Percentiles rank a stretch among this genome's conserved stretches.
phyloP scores from a whole-genome alignment of 371 early-diverging fungal genomes.

The Mortierella sp. region DNA sequence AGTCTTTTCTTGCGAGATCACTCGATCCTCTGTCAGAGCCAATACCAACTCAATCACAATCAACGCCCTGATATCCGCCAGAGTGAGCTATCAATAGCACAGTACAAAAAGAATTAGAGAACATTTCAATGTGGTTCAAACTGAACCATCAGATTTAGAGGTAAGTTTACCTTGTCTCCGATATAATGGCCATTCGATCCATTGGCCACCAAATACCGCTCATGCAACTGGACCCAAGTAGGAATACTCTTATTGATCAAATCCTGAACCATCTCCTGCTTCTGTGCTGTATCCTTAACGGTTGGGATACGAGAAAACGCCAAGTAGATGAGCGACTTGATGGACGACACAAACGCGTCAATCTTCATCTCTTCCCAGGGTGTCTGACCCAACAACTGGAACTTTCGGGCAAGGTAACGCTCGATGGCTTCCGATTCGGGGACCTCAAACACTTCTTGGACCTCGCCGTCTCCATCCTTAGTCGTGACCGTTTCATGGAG shows the following conservation, averaged over 20 bases:
- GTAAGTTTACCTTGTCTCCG: background rate
- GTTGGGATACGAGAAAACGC: background rate
- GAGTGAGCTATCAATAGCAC: background rate
- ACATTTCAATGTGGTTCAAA: too few species aligned
- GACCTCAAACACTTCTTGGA: conserved; percentile 5
- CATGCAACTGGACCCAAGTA: conserved; percentile 5
- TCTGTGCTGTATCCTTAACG: conserved; percentile 14
- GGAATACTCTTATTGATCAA: conserved; percentile 5
- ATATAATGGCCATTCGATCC: conserved; percentile 10
- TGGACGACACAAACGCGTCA: conserved; percentile 3
- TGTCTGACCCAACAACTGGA: conserved; percentile 6
- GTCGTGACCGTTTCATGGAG: conserved; percentile 48
- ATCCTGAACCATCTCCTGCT: background rate
- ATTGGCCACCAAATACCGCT: conserved; percentile 4
- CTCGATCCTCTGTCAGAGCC: background rate
- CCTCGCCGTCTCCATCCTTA: background rate
- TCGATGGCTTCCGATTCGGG: conserved; percentile 24
- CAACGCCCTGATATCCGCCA: conserved; percentile 6
- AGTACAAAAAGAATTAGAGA: too few species aligned
- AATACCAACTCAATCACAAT: background rate
- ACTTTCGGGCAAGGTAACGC: conserved; percentile 23
- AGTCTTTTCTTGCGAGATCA: background rate
- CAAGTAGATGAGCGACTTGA: background rate
- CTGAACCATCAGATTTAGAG: background rate
- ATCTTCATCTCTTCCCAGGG: conserved; percentile 1